Base-by-base conservation (phyloP, 371 early-diverging fungal species). In the Mortierella sp. region DNA sequence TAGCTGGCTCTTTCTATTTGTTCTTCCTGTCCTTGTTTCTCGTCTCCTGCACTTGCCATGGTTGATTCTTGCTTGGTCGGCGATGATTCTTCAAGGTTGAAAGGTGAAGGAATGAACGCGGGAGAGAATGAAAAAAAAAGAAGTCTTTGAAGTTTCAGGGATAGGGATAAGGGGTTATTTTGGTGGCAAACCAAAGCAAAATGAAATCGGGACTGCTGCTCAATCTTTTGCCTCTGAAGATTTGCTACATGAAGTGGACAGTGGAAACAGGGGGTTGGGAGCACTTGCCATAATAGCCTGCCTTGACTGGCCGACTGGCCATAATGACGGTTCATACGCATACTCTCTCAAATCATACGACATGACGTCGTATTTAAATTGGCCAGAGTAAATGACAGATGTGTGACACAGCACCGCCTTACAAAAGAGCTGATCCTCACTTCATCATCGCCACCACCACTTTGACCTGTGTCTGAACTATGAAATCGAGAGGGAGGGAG, bases 121-220 rank as follows among this genome's bases (percentile, higher is more conserved):
- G 21, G 21, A 49, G 18, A 35, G 63, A 60, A 32, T 2, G 60
- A 27, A n/a, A 12, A 11, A 18, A 56, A 27, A 27, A 55, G 16
- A 32, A 63, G 63, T 16, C 29, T 32, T 14, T 4, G 32, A 12
- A 11, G 51, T 18, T 51, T 2, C 11, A 35, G 10, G 35, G 7
- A 35, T 35, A 35, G 35, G 35, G 35, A 35, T 35, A 0, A 60
- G 32, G 32, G 5, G 63, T 35, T 51, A 51, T 63, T 63, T 63
- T 63, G 63, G 63, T 63, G 63, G 63, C 63, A 63, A 63, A 63
- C 51, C 27, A 51, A 72, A 48, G 46, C 72, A 72, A 72, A 70
- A 44, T 44, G 29, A 29, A 63, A 29, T 70, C 43, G 71, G 71
- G 72, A 48, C 48, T 32, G 48, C 12, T 27, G 71, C n/a, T 43